Conservation (phyloP, 768 basidiomycete species). For the Panaeolus cyanescens region DNA sequence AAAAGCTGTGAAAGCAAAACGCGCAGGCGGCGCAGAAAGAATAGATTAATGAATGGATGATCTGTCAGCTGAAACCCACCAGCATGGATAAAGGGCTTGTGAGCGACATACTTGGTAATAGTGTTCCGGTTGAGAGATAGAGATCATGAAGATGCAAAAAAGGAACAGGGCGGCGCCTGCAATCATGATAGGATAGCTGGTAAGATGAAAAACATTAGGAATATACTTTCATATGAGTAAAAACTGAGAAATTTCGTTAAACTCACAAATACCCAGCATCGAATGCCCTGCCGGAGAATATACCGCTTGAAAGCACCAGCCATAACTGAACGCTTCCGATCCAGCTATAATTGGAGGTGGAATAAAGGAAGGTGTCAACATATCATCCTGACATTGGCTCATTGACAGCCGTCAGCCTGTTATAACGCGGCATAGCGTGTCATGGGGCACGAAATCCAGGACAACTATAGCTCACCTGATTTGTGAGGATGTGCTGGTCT, state of each 20-base stretch:
- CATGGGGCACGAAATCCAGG: background rate
- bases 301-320: conserved; percentile 22
- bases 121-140: conserved; percentile 37
- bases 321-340: conserved; percentile 27
- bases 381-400: background rate
- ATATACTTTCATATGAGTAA: background rate
- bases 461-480: conserved; percentile 19
- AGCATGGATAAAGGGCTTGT: conserved; percentile 13
- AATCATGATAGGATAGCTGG: conserved; percentile 45
- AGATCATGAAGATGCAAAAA: conserved; percentile 49
- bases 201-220: conserved; percentile 2
- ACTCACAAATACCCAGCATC: conserved; percentile 29
- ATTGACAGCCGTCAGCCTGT: background rate
- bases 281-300: conserved; percentile 25
- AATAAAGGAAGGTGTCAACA: background rate
- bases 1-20: conserved; percentile 38
- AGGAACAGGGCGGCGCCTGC: conserved; percentile 46
- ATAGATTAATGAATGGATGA: background rate
- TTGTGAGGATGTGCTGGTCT: conserved; percentile 25
- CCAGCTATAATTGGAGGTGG: conserved; percentile 18
- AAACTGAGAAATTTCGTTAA: background rate
- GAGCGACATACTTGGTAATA: conserved; percentile 36
- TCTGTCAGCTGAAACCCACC: conserved; percentile 7
- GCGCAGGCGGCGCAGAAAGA: background rate
- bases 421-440: background rate